Base-by-base conservation (phyloP, 257 asterid genomes). In the Eustoma russellianum region DNA sequence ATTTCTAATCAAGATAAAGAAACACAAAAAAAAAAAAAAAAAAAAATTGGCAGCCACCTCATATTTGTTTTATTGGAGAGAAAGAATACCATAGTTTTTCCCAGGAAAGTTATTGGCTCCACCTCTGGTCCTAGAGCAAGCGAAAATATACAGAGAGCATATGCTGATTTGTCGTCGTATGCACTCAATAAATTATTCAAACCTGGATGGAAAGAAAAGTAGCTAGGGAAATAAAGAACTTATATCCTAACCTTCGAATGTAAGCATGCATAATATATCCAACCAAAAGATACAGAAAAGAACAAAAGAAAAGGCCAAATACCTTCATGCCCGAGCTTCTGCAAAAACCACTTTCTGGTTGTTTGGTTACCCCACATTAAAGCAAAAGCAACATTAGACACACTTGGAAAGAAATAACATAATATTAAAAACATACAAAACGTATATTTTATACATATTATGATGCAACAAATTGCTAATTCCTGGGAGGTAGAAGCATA, bases 271-370 rank as follows among this genome's bases (percentile, higher is more conserved):
- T 16, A 3, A 17, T 59, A 45, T 11, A 55, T 48, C 3, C 9
- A 38, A 30, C 13, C 5, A 13, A 13, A 30, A 24, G 30, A 1
- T 38, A 38, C 43, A 8, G 9, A 43, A 56, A 40, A 56, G 10
- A 44, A 3, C 33, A 9, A 18, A 18, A 56, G 2, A 17, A 6
- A 34, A 58, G 40, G 48, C 5, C 53, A 41, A 15, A 48, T 74
- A 90, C 98, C 98, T 80, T 85, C 84, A 65, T 91, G 98, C 50
- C 95, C 97, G 51, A 74, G 66, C 88, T 87, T 91, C 74, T 84
- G 77, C 69, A 91, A 74, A 78, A 91, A 91, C 98, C 98, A 87
- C 81, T 91, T 91, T 78, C 92, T 91, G 78, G 71, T 66, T 24
- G 63, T 65, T 51, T 40, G 71, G 55, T 48, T 58, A 68, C 71